These are phyloP conservation scores for Lentinula aciculospora DNA, from an alignment of 768 basidiomycete genomes.

Conservation along the genomic window DNA sequence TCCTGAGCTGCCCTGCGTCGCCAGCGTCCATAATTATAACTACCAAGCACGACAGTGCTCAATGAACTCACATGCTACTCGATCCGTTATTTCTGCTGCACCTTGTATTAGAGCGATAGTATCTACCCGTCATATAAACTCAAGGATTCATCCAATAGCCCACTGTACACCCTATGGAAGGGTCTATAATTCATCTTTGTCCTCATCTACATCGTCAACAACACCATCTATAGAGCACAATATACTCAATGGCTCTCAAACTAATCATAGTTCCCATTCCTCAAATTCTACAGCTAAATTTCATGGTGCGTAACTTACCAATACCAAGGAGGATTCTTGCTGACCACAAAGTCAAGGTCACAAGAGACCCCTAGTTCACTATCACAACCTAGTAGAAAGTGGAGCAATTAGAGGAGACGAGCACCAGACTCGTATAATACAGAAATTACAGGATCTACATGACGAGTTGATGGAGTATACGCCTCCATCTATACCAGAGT, in stretches of 20 bases:
- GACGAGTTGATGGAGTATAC: slow-evolving; percentile 63
- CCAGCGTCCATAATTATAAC: too few species aligned
- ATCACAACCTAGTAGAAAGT: slow-evolving; percentile 36
- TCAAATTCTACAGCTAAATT: not conserved
- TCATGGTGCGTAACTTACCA: not conserved
- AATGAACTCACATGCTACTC: not conserved
- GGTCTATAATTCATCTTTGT: slow-evolving; percentile 26
- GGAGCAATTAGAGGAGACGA: slow-evolving; percentile 66
- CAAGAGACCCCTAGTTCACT: slow-evolving; percentile 37
- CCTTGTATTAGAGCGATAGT: not conserved
- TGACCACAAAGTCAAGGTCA: slow-evolving; percentile 16
- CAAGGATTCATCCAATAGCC: slow-evolving; percentile 10
- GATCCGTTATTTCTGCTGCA: not conserved
- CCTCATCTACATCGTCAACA: not conserved
- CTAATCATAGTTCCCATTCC: not conserved
- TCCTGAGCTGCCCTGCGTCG: too few species aligned
- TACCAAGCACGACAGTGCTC: not conserved
- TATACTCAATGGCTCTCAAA: not conserved
- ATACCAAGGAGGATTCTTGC: not conserved
- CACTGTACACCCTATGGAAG: slow-evolving; percentile 15
- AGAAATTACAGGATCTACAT: slow-evolving; percentile 77
- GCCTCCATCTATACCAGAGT: slow-evolving; percentile 56
- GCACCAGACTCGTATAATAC: slow-evolving; percentile 81
- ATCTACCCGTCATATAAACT: slow-evolving; percentile 14
- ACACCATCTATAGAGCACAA: not conserved